Evolutionary conservation across 31 red algal genomes (phyloP).

Genomic region (Bonnemaisonia californica): DNA sequence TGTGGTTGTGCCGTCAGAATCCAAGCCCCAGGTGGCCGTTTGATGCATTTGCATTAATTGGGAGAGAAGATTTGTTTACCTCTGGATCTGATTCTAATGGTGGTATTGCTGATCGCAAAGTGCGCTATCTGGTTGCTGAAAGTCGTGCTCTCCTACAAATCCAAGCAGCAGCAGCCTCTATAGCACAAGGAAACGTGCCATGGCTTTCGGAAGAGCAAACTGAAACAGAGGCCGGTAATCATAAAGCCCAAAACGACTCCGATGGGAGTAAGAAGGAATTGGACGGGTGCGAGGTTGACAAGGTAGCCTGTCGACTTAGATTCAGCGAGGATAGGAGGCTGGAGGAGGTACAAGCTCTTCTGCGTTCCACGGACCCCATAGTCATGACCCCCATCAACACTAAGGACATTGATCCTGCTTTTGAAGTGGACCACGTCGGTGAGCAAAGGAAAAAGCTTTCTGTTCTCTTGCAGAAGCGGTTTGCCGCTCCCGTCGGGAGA

Average conservation of each 20-base stretch:
- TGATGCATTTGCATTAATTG: conserved; percentile 66
- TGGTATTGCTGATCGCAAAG: neutral
- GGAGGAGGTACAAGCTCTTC: conserved; percentile 77
- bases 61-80: conserved; percentile 71
- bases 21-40: conserved; percentile 62
- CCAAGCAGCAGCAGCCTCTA: conserved; percentile 44
- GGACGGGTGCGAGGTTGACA: conserved; percentile 88
- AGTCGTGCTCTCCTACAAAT: conserved; percentile 63
- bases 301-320: conserved; percentile 54
- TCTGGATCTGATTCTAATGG: neutral
- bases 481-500: conserved; percentile 89
- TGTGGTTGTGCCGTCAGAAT: conserved; percentile 55
- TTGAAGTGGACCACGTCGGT: conserved; percentile 46
- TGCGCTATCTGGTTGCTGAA: conserved; percentile 22
- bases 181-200: conserved; percentile 4
- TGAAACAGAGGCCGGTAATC: neutral
- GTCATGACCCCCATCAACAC: conserved; percentile 50
- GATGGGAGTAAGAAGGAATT: neutral
- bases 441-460: conserved; percentile 48
- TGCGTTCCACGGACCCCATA: conserved; percentile 80
- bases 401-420: conserved; percentile 15
- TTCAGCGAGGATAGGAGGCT: conserved; percentile 82
- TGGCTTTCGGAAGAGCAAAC: neutral
- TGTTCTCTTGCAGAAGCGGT: conserved; percentile 40
- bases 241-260: neutral